Evolutionary conservation across 1,139 yeast species (phyloP), one percentile per base, ranked within the genome.

Genomic region (Yamadazyma dushanensis): DNA sequence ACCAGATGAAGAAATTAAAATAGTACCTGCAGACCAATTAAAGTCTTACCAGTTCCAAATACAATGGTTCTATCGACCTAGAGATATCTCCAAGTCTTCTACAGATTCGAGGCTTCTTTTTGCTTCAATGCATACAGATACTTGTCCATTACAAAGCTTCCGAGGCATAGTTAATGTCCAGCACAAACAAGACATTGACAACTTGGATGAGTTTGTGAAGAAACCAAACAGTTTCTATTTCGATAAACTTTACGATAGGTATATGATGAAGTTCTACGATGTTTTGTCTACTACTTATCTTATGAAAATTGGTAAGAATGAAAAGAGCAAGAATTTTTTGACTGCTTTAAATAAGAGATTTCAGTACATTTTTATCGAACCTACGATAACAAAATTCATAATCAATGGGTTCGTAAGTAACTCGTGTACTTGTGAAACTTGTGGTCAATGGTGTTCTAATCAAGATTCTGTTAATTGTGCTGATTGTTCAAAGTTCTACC

Each of bases 41-140:
- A 31, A 31, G 24, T 70, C 73, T 35, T 83, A 68, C 53, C 59
- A 64, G 43, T 79, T 88, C 46, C 81, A 80, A 41, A 80, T 92
- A 46, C 94, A 90, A 61, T 90, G 97, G 97, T 83, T 83, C 55
- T 88, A 89, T 54, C 70, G 98, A 33, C 95, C 96, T 0, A 66
- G 94, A 43, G 97, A 89, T 55, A 83, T 90, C 30, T 80, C 83
- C 36, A 76, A 80, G 43, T 71, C 76, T 25, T 69, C 84, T 1
- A 59, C 69, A 5, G 96, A 89, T 56, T 75, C 96, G 3, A 69
- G 98, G 39, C 61, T 85, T 34, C 63, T 92, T 4, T 88, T 71
- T 54, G 92, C 95, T 1, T 85, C 97, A 0, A 78, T 89, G 82
- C 95, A 90, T 53, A 76, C 88, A 17, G 97, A 88, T 55, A 63